Base-by-base conservation (phyloP, 306 rosid genomes). In the Quercus aquifolioides region DNA sequence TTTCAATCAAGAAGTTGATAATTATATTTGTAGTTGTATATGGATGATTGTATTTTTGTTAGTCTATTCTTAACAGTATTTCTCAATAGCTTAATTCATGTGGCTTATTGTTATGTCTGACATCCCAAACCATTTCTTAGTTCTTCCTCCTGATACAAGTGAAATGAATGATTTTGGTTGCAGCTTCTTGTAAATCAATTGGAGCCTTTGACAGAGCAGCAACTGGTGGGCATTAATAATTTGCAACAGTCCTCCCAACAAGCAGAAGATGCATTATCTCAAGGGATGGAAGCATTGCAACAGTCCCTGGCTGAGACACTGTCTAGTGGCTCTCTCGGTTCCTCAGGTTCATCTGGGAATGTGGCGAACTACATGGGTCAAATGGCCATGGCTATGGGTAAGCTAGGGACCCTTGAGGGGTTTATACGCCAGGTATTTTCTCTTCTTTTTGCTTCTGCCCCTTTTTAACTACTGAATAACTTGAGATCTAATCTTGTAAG, bases 311-410 rank as follows among this genome's bases (percentile, higher is more conserved):
- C 97, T 0, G 97, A 95, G 89, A 93, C 97, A 12, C 82, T 95
- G 81, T 92, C 94, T 21, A 87, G 90, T 3, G 98, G 94, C 55
- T 74, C 90, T 60, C 94, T 85, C 7, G 91, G 91, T 35, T 89
- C 97, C 59, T 88, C 98, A 2, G 86, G 98, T 81, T 83, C 97
- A 9, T 94, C 98, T 1, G 97, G 97, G 69, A 89, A 92, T 71
- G 99, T 91, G 15, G 98, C 97, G 43, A 95, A 90, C 86, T 93
- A 95, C 92, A 93, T 93, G 97, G 96, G 98, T 76, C 99, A 93
- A 82, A 95, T 95, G 99, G 99, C 98, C 59, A 92, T 91, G 97
- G 98, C 99, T 79, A 93, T 93, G 95, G 98, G 97, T 59, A 95
- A 95, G 86, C 94, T 95, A 3, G 98, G 97, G 79, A 91, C 97